phyloP scores from a whole-genome alignment of 129 eudicot genomes.

The Chrysanthemum seticuspe region DNA sequence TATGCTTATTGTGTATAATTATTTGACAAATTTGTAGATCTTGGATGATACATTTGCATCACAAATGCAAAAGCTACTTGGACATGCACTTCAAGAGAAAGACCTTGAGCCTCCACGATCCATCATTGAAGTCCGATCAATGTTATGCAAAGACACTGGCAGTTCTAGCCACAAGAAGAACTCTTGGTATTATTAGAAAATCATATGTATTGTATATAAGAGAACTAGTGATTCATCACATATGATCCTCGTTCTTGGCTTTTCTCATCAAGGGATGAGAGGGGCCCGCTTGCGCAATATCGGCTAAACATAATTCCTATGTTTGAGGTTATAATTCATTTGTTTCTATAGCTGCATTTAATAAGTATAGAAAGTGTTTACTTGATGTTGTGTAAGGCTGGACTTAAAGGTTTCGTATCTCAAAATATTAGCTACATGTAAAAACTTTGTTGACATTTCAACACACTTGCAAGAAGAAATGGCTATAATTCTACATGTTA shows the following conservation, averaged over 20 bases:
- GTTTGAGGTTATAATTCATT: constrained; percentile 21
- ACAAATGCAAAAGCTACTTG: constrained; percentile 76
- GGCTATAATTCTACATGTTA: too few relatives aligned
- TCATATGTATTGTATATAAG: constrained; percentile 31
- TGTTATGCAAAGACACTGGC: constrained; percentile 72
- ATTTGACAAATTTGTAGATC: constrained; percentile 38
- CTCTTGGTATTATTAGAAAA: constrained; percentile 50
- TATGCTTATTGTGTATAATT: not conserved
- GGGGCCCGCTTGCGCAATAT: constrained; percentile 9
- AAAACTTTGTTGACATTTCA: too few relatives aligned
- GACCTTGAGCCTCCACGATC: constrained; percentile 81
- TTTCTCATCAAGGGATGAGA: not conserved
- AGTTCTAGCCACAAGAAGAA: constrained; percentile 50
- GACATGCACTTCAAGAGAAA: constrained; percentile 72
- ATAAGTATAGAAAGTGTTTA: constrained; percentile 14
- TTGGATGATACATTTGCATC: constrained; percentile 86
- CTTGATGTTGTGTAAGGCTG: too few relatives aligned
- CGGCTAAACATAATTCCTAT: constrained; percentile 14
- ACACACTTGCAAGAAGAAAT: too few relatives aligned
- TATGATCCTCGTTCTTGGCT: constrained; percentile 15
- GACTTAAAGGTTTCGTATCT: too few relatives aligned
- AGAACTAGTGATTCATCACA: constrained; percentile 17
- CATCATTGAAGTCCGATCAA: constrained; percentile 62
- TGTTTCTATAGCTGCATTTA: constrained; percentile 19
- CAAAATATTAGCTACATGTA: too few relatives aligned